Base-by-base conservation (phyloP, 2,329 filamentous ascomycete genomes). In the Cladosporium sp. region DNA sequence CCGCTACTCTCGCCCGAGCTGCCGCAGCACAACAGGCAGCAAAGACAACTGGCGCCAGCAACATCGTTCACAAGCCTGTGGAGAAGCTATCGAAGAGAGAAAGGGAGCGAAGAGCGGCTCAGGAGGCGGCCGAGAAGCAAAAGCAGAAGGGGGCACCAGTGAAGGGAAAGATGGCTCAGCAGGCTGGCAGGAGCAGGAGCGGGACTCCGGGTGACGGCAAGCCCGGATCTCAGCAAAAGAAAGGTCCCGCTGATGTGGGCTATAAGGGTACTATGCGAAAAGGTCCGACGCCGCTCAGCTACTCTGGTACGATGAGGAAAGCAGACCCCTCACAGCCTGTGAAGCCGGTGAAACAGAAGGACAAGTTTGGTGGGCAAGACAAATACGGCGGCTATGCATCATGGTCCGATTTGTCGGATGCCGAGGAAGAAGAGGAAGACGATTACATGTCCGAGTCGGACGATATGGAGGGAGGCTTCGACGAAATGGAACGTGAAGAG, bases 401-500 rank as follows among this genome's bases (percentile, higher is more conserved):
- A 55, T 72, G 61, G 67, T 70, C 62, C 44, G 68, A 64, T 62
- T 57, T 68, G 57, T 61, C 65, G 54, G 58, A 69, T 28, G 74
- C 75, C 22, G 74, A 74, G 2, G 70, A 72, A 6, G 76, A 79
- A 40, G 73, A 78, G 16, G 76, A 82, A 14, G 82, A 86, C 8
- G 82, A 85, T 41, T 82, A 86, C 32, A 84, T 82, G 0, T 85
- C 86, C 51, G 81, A 67, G 5, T 86, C 84, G 4, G 88, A 85
- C 5, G 87, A 89, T 61, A 90, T 90, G 85, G 86, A 90, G 67
- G 87, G 85, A 2, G 86, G 85, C 33, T 67, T 85, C 35, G 84
- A 84, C 55, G 86, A 90, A 60, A 80, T 91, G 49, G 85, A 89
- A 56, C 73, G 78, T 34, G 87, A 92, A 66, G 87, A 92, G 66